Evolutionary conservation across 805 yeast genomes (phyloP), one percentile per base, ranked within the genome.

Genomic region (Cyberlindnera meyerae): DNA sequence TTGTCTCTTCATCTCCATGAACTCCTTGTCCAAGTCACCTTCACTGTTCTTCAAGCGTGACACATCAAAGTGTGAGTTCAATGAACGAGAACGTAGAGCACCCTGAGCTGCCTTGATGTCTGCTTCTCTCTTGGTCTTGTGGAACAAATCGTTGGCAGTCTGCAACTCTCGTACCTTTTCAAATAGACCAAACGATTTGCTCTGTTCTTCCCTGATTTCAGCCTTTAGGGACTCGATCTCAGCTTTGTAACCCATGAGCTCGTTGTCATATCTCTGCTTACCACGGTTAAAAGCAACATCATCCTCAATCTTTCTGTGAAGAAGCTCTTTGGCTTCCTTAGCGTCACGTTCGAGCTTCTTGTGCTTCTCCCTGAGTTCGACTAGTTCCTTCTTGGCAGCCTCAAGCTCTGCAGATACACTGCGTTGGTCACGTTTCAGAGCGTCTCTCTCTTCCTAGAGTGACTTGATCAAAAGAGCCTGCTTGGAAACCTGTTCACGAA

Each of bases 271-370:
- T 31, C 58, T 55, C 40, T 63, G 71, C 42, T 64, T 70, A 5
- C 74, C 79, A 28, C 67, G 60, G 12, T 60, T 65, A 41, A 69
- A 68, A 24, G 60, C 60, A 24, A 64, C 57, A 38, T 67, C 73
- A 36, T 66, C 72, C n/a, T 58, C 52, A 22, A 63, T 62, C 39
- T 62, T 67, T 26, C 61, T 61, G 33, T 70, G 70, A 25, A 70
- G 50, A 8, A 71, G 45, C 5, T 60, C 59, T 29, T 61, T 63
- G 7, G 72, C 65, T 43, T 68, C 68, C 29, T 48, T 53, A 6
- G 70, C 67, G 31, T 72, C 75, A 27, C 65, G 68, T 42, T 74
- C 71, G 17, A 77, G 53, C 32, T 62, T 63, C 41, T 60, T 57
- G 40, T 54, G 49, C 30, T 58, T 58, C 6, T 41, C 6, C 14